These are phyloP conservation scores for Hypoxylon rickii DNA, from an alignment of 495 filamentous ascomycete species.

Conservation along the genomic window DNA sequence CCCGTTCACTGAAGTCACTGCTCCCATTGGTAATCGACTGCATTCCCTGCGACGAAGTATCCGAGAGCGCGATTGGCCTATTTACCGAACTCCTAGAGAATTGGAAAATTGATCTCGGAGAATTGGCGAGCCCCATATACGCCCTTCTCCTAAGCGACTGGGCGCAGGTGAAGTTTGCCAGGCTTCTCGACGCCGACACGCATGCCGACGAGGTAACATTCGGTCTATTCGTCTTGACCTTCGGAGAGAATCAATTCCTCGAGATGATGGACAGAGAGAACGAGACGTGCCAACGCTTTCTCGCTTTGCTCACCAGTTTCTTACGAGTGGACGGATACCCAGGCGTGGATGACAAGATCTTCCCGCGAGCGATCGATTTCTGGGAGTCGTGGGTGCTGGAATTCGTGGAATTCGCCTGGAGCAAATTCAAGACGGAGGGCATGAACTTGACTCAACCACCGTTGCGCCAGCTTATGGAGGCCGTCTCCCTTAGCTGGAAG, in stretches of 20 bases:
- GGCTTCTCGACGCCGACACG: slow-evolving; percentile 62
- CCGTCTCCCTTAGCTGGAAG: slow-evolving; percentile 61
- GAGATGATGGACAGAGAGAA: slow-evolving; percentile 52
- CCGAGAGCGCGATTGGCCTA: slow-evolving; percentile 63
- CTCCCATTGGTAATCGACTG: slow-evolving; percentile 60
- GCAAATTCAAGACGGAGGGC: slow-evolving; percentile 21
- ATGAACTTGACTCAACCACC: slow-evolving; percentile 41
- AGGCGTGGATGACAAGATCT: slow-evolving; percentile 76
- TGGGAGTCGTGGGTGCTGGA: slow-evolving; percentile 73
- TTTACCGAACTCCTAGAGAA: slow-evolving; percentile 67
- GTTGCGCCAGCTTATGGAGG: slow-evolving; percentile 54
- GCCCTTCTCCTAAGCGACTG: slow-evolving; percentile 60
- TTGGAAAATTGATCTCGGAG: slow-evolving; percentile 63
- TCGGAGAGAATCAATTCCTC: slow-evolving; percentile 62
- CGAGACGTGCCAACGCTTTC: slow-evolving; percentile 51
- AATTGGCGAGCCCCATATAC: slow-evolving; percentile 60
- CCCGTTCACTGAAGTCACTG: slow-evolving; percentile 61
- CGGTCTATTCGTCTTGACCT: slow-evolving; percentile 71
- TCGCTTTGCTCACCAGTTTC: slow-evolving; percentile 62
- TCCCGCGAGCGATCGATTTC: slow-evolving; percentile 78
- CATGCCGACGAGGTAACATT: slow-evolving; percentile 70
- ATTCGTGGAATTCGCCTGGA: slow-evolving; percentile 44
- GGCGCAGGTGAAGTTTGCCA: slow-evolving; percentile 55
- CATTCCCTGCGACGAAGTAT: slow-evolving; percentile 57
- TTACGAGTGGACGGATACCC: slow-evolving; percentile 73